These are phyloP conservation scores for Sisymbrium altissimum DNA, from an alignment of 345 rosid species.

Conservation along the genomic window DNA sequence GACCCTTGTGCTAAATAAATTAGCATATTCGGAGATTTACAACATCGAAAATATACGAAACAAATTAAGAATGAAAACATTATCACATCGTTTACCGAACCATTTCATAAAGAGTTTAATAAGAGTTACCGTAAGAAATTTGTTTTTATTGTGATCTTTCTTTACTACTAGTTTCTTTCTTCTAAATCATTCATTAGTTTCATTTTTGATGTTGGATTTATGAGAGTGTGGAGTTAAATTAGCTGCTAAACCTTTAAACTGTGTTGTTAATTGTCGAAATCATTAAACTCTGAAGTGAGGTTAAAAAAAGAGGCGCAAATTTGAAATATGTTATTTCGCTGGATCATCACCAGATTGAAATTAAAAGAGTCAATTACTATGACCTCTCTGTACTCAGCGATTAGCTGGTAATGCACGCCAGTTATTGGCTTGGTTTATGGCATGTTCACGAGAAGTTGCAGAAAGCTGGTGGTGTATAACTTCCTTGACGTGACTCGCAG, in stretches of 20 bases:
- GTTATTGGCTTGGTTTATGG: conserved; percentile 50
- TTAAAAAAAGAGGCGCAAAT: background rate
- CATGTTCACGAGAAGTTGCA: conserved; percentile 46
- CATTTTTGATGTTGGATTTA: background rate
- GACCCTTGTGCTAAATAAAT: too few relatives aligned
- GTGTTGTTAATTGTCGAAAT: background rate
- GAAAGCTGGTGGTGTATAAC: conserved; percentile 71
- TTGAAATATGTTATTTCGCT: background rate
- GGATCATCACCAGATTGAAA: background rate
- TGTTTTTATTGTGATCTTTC: background rate
- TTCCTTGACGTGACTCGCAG: conserved; percentile 68
- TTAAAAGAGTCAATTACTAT: background rate
- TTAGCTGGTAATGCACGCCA: conserved; percentile 54
- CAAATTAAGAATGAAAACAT: too few relatives aligned
- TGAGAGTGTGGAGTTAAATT: background rate
- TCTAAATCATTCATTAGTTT: background rate
- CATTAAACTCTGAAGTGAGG: background rate
- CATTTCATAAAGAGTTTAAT: background rate
- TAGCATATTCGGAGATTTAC: too few relatives aligned
- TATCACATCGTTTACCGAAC: background rate
- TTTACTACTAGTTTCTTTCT: background rate
- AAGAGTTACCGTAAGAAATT: background rate
- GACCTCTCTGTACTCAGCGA: conserved; percentile 13
- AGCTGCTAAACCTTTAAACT: background rate
- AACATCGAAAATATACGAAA: too few relatives aligned